phyloP scores from a whole-genome alignment of 2,329 filamentous ascomycete species.

The Fusarium tuaranense region DNA sequence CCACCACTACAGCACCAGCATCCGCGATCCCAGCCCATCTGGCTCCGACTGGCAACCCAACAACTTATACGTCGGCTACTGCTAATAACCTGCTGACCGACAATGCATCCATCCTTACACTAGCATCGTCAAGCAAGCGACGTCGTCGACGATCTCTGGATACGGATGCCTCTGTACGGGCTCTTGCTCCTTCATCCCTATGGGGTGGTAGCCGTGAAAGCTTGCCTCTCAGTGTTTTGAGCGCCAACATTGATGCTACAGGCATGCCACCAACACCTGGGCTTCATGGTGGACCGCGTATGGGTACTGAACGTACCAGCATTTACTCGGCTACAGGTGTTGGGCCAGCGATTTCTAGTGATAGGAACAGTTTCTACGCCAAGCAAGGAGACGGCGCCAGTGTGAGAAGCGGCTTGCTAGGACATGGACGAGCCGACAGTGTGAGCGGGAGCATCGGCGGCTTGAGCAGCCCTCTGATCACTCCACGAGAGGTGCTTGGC shows the following conservation, averaged over 20 bases:
- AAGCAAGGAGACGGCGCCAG: constrained; percentile 79
- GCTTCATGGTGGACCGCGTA: constrained; percentile 62
- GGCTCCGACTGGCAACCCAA: constrained; percentile 68
- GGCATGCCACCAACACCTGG: constrained; percentile 60
- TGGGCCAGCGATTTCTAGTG: constrained; percentile 74
- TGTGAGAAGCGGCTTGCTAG: constrained; percentile 79
- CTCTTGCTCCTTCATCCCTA: constrained; percentile 83
- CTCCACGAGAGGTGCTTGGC: constrained; percentile 60
- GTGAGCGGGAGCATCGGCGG: constrained; percentile 80
- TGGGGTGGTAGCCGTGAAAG: constrained; percentile 87
- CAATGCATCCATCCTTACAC: constrained; percentile 86
- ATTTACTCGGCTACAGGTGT: constrained; percentile 83
- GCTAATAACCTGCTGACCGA: constrained; percentile 86
- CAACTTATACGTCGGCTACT: constrained; percentile 81
- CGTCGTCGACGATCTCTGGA: constrained; percentile 83
- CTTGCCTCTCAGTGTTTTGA: constrained; percentile 82
- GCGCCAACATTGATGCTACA: constrained; percentile 71
- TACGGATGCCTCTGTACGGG: constrained; percentile 86
- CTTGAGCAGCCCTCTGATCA: constrained; percentile 71
- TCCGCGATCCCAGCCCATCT: constrained; percentile 81
- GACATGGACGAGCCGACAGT: constrained; percentile 85
- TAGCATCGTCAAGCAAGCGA: constrained; percentile 85
- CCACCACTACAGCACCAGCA: constrained; percentile 70
- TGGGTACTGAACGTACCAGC: constrained; percentile 75
- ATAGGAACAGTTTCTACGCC: constrained; percentile 85